A percentile compares a stretch with the other conserved stretches of the same genome.
These are phyloP conservation scores for Cochlearia excelsa DNA, from an alignment of 345 rosid genomes.

Conservation along the genomic window DNA sequence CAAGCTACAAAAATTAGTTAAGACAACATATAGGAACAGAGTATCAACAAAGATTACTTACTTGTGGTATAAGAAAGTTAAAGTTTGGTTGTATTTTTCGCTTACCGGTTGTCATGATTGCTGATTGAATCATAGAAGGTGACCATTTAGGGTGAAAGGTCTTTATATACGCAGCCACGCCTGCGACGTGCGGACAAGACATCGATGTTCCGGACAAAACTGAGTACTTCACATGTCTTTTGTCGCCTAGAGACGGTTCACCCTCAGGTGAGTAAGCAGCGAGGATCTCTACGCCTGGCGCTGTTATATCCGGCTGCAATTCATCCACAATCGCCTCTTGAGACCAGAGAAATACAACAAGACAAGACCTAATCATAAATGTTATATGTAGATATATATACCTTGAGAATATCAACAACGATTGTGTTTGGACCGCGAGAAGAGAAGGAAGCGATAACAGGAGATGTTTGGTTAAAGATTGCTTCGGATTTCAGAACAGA, in stretches of 20 bases:
- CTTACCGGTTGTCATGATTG: slow-evolving; percentile 61
- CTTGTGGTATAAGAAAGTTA: slow-evolving; percentile 2
- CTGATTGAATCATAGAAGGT: slow-evolving; percentile 52
- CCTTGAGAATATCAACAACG: slow-evolving; percentile 32
- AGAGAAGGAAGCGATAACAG: slow-evolving; percentile 34
- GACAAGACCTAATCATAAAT: not conserved
- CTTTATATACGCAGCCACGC: slow-evolving; percentile 45
- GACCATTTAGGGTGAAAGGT: slow-evolving; percentile 52
- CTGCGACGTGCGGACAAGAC: slow-evolving; percentile 56
- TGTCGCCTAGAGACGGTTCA: slow-evolving; percentile 21
- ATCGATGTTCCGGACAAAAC: slow-evolving; percentile 49
- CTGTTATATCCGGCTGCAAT: slow-evolving; percentile 48
- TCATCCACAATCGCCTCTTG: not conserved
- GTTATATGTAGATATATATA: not conserved
- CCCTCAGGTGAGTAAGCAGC: slow-evolving; percentile 40
- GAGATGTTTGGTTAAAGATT: slow-evolving; percentile 24
- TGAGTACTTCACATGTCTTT: slow-evolving; percentile 27
- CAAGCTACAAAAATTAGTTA: slow-evolving; percentile 32
- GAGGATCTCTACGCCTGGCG: slow-evolving; percentile 46
- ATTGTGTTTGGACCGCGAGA: slow-evolving; percentile 38
- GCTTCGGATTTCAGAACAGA: slow-evolving; percentile 30
- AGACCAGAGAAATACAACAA: not conserved
- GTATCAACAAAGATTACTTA: not conserved
- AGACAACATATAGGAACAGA: not conserved
- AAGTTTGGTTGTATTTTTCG: not conserved